Evolutionary conservation across 2,329 filamentous ascomycete species (phyloP).

Genomic region (Aspergillus eucalypticola): DNA sequence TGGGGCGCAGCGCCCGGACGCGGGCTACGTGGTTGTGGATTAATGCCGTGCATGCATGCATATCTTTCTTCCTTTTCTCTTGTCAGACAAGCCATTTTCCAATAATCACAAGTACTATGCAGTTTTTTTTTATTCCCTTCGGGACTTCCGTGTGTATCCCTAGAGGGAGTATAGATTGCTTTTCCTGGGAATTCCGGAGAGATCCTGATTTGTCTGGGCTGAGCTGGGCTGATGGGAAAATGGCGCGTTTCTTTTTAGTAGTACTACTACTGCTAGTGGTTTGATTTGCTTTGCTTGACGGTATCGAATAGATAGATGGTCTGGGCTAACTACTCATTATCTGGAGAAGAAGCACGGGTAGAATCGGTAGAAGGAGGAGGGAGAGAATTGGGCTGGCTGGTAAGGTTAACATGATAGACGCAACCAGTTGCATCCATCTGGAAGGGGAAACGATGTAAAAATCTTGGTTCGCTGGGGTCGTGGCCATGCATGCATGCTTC

Average conservation of each 20-base stretch:
- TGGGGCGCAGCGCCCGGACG: neutral
- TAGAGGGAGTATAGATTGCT: neutral
- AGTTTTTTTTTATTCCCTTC: neutral
- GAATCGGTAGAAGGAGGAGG: neutral
- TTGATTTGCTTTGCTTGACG: neutral
- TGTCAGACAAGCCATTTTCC: neutral
- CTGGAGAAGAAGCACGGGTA: neutral
- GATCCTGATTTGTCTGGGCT: too few relatives aligned
- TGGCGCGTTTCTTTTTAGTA: neutral
- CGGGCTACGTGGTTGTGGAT: slow-evolving; percentile 5
- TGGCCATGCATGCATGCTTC: slow-evolving; percentile 7
- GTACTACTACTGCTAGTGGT: too few relatives aligned
- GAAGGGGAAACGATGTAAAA: neutral
- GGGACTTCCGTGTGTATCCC: neutral
- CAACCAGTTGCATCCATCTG: neutral
- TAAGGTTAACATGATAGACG: neutral
- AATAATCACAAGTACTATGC: neutral
- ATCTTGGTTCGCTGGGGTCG: slow-evolving; percentile 2
- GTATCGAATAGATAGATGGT: neutral
- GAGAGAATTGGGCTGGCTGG: too few relatives aligned
- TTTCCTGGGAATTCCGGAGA: neutral
- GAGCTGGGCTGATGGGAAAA: neutral
- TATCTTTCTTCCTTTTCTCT: neutral
- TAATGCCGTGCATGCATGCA: slow-evolving; percentile 16
- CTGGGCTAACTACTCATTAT: neutral